These are phyloP conservation scores for Paralagenidium karlingii DNA, from an alignment of 352 stramenopile species.

Conservation along the genomic window DNA sequence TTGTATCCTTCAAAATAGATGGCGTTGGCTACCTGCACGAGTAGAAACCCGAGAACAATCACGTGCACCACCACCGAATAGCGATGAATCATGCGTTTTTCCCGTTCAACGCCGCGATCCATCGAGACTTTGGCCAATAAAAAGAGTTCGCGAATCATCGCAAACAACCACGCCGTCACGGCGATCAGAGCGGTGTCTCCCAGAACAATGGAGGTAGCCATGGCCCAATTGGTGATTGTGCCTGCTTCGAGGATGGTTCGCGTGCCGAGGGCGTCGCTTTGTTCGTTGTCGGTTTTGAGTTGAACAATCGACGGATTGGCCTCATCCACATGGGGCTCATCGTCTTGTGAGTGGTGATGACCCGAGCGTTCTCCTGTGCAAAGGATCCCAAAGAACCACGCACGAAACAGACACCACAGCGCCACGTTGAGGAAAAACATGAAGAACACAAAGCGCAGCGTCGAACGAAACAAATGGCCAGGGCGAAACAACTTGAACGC, in stretches of 20 bases:
- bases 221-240: too few species aligned
- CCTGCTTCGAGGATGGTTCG: too few species aligned
- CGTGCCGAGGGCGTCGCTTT: too few species aligned
- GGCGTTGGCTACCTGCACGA: slow-evolving; percentile 17
- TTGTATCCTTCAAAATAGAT: slow-evolving; percentile 23
- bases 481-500: slow-evolving; percentile 18
- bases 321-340: too few species aligned
- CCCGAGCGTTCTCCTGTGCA: too few species aligned
- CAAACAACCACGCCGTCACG: slow-evolving; percentile 32
- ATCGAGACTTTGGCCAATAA: slow-evolving; percentile 22
- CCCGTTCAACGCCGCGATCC: slow-evolving; percentile 16
- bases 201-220: too few species aligned
- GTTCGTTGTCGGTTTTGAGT: too few species aligned
- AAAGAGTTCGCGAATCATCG: slow-evolving; percentile 28
- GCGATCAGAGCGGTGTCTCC: slow-evolving; percentile 28
- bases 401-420: slow-evolving; percentile 37
- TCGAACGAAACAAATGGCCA: slow-evolving; percentile 21
- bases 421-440: slow-evolving; percentile 45
- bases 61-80: slow-evolving; percentile 26
- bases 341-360: too few species aligned
- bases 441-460: slow-evolving; percentile 32
- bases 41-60: slow-evolving; percentile 19
- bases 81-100: slow-evolving; percentile 8
- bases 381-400: too few species aligned
- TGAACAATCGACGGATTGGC: too few species aligned